A percentile compares a stretch with the other conserved stretches of the same genome.
phyloP scores from a whole-genome alignment of 2,329 filamentous ascomycete genomes.

The Paramyrothecium roridum region DNA sequence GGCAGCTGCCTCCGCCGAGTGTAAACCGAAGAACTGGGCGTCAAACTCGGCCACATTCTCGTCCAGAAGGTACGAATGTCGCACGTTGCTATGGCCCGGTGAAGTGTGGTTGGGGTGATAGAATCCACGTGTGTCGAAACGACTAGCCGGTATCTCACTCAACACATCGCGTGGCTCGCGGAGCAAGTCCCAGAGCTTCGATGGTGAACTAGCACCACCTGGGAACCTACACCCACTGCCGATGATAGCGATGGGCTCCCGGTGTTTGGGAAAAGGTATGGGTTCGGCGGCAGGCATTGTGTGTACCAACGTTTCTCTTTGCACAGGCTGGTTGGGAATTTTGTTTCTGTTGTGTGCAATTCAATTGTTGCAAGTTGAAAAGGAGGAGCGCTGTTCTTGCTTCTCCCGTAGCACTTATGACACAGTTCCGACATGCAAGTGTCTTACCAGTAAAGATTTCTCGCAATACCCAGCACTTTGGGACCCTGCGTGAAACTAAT shows the following conservation, averaged over 20 bases:
- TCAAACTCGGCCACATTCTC: conserved; percentile 15
- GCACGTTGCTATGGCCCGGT: conserved; percentile 12
- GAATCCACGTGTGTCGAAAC: conserved; percentile 18
- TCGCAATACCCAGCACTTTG: no score
- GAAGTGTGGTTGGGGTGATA: conserved; percentile 15
- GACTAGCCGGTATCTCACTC: conserved; percentile 15
- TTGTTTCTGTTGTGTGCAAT: no score
- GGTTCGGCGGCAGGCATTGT: no score
- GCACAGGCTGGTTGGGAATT: no score
- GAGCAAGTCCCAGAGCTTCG: conserved; percentile 23
- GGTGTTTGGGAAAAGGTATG: neutral
- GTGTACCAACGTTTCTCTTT: no score
- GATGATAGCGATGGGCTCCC: conserved; percentile 21
- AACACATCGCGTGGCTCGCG: conserved; percentile 12
- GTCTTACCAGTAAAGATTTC: no score
- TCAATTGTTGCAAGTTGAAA: no score
- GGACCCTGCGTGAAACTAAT: no score
- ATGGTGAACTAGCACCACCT: conserved; percentile 17
- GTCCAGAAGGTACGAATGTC: conserved; percentile 8
- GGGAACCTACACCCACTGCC: conserved; percentile 25
- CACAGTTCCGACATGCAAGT: no score
- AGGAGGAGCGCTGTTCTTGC: no score
- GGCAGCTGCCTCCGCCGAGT: conserved; percentile 22
- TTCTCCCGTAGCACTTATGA: no score
- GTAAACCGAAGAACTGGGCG: conserved; percentile 27